Base-by-base conservation (phyloP, 192 early-diverging fungal species). In the Dimargaris cristalligena region DNA sequence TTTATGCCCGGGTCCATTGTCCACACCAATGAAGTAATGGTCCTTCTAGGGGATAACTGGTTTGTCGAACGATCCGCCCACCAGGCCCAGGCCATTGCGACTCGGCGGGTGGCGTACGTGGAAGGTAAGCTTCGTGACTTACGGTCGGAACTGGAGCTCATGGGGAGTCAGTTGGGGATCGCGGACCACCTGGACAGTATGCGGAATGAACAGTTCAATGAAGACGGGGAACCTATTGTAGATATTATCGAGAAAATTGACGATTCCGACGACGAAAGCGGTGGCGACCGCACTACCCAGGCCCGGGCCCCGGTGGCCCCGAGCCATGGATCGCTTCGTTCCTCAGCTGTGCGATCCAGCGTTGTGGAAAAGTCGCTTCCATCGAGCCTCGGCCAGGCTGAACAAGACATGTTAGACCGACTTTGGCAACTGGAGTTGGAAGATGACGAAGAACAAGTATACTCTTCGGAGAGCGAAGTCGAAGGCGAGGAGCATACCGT, bases 1-100 rank as follows among this genome's bases (percentile, higher is more conserved):
- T 96, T 93, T 67, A 85, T 90, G 73, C 83, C 84, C 1, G 92
- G 90, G 29, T 75, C 84, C 38, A 47, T 97, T 2, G 71, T 92
- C 29, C 86, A 94, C 64, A 97, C 93, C n/a, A 97, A 97, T 62
- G 90, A 92, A 64, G 78, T 97, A 14, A 64, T 84, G 28, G 88
- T 90, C 0, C 67, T 87, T 34, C 68, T 97, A 34, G 93, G 93
- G n/a, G 91, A 90, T 51, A 90, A 92, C 72, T 94, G 85, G 81
- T 97, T 94, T 63, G 85, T 75, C 4, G 88, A 94, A 61, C 69
- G 80, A 25, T 90, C 88, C 9, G 81, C 80, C 10, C 67, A 60
- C 28, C 82, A 97, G 58, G 88, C 93, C 0, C 63, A 65, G 10
- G 80, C 67, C 9, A 91, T 92, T 25, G 78, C 88, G 0, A 64